These are phyloP conservation scores for Dictyostelium firmibasis DNA, from an alignment of 78 protist species.

Conservation along the genomic window DNA sequence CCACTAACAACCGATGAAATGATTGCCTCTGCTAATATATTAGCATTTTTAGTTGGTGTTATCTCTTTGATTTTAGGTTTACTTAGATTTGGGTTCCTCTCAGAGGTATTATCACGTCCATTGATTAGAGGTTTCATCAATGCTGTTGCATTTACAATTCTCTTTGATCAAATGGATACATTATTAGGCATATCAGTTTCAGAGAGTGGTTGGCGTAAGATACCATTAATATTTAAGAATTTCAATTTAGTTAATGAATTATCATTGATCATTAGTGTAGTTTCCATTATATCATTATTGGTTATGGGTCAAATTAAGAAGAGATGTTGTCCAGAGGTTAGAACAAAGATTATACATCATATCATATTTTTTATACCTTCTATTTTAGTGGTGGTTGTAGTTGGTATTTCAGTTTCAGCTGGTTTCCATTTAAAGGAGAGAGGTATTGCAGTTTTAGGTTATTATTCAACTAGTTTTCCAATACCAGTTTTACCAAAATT, in stretches of 20 bases:
- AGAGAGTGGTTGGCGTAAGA: conserved; percentile 34
- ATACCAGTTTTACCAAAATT: conserved; percentile 35
- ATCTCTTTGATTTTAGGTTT: conserved; percentile 54
- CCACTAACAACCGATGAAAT: conserved; percentile 28
- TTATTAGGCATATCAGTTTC: not conserved
- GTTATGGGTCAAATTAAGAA: conserved; percentile 26
- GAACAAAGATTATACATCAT: conserved; percentile 32
- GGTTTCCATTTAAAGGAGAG: not conserved
- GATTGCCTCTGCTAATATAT: conserved; percentile 11
- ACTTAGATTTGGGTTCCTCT: conserved; percentile 72
- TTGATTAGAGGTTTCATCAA: conserved; percentile 65
- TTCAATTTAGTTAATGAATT: not conserved
- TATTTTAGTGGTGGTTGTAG: conserved; percentile 71
- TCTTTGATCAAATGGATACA: conserved; percentile 61
- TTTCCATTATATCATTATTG: not conserved
- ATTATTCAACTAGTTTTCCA: conserved; percentile 47
- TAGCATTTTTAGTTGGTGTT: conserved; percentile 69
- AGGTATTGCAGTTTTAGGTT: conserved; percentile 26
- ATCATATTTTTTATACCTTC: conserved; percentile 54
- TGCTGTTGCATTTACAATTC: conserved; percentile 56
- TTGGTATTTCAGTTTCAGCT: conserved; percentile 36
- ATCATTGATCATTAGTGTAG: not conserved
- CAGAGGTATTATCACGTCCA: conserved; percentile 69
- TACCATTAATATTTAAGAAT: conserved; percentile 16
- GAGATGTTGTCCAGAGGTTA: conserved; percentile 27